Evolutionary conservation across 2,329 filamentous ascomycete genomes (phyloP).

Genomic region (Diaporthe sp.): DNA sequence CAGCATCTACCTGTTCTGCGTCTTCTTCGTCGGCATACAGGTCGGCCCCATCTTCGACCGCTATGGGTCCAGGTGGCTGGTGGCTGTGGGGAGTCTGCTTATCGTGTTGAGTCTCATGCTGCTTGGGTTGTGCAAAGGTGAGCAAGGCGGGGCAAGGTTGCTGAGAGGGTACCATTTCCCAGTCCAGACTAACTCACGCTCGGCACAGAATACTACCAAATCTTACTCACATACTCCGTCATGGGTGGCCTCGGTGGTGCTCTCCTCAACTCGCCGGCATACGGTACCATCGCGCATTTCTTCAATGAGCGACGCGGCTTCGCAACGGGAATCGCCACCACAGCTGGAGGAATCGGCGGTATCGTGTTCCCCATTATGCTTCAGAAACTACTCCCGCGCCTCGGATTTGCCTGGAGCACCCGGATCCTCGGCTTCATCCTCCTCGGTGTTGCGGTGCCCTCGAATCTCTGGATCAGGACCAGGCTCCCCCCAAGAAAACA

Average conservation of each 20-base stretch:
- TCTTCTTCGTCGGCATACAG: conserved; percentile 86
- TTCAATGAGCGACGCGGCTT: conserved; percentile 81
- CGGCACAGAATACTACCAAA: conserved; percentile 78
- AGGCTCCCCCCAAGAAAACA: conserved; percentile 64
- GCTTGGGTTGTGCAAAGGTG: conserved; percentile 75
- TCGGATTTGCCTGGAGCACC: conserved; percentile 65
- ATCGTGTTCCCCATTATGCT: conserved; percentile 71
- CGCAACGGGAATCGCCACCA: conserved; percentile 85
- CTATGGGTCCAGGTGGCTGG: conserved; percentile 77
- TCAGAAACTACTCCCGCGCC: conserved; percentile 58
- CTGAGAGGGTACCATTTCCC: not conserved
- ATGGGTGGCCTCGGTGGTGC: conserved; percentile 80
- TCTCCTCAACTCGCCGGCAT: conserved; percentile 82
- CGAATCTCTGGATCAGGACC: conserved; percentile 64
- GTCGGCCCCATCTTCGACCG: conserved; percentile 87
- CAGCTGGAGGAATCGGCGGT: conserved; percentile 79
- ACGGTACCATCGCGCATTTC: conserved; percentile 83
- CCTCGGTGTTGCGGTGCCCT: conserved; percentile 60
- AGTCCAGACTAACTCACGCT: conserved; percentile 36
- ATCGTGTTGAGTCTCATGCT: conserved; percentile 75
- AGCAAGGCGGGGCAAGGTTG: conserved; percentile 36
- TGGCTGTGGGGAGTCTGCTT: conserved; percentile 74
- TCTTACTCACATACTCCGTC: conserved; percentile 82
- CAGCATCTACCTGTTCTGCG: conserved; percentile 83
- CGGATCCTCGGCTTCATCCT: conserved; percentile 66